Percentiles rank a stretch among this genome's conserved stretches.
Evolutionary conservation across 768 basidiomycete genomes (phyloP).

Genomic region (Brasilioporus rufonigricans): DNA sequence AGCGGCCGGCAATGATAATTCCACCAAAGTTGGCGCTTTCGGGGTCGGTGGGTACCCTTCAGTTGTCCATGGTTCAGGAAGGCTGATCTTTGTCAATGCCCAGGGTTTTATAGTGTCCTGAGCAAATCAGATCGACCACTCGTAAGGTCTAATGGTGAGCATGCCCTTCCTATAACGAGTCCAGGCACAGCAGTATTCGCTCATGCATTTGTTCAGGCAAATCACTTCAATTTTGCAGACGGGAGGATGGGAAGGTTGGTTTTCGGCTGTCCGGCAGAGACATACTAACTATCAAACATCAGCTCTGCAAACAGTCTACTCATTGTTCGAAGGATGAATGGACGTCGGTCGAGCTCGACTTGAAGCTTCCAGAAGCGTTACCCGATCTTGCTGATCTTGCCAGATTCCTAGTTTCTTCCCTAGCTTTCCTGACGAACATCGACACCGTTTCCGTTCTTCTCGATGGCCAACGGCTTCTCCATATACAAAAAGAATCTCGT

Average conservation of each 20-base stretch:
- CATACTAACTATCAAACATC: neutral
- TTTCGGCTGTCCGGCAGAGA: neutral
- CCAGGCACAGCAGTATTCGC: neutral
- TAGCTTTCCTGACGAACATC: constrained; percentile 7
- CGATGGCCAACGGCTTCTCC: neutral
- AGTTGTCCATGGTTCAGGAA: neutral
- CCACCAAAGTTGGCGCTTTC: constrained; percentile 17
- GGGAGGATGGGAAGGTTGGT: constrained; percentile 9
- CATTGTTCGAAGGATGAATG: neutral
- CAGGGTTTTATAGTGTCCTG: constrained; percentile 19
- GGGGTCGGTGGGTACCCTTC: constrained; percentile 11
- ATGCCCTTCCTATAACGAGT: neutral
- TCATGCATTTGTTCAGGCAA: constrained; percentile 4
- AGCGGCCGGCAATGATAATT: constrained; percentile 14
- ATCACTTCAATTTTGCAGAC: constrained; percentile 12
- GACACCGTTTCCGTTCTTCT: constrained; percentile 4
- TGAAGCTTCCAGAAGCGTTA: constrained; percentile 1
- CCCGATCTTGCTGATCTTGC: constrained; percentile 6
- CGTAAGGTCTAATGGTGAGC: constrained; percentile 10
- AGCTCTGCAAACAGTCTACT: neutral
- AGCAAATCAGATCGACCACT: constrained; percentile 17
- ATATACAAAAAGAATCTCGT: neutral
- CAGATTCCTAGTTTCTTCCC: constrained; percentile 13
- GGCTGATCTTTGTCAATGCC: neutral
- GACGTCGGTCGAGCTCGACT: constrained; percentile 11